These are phyloP conservation scores for Thermomucor indicae-seudaticae DNA, from an alignment of 371 early-diverging fungal species.

Conservation along the genomic window DNA sequence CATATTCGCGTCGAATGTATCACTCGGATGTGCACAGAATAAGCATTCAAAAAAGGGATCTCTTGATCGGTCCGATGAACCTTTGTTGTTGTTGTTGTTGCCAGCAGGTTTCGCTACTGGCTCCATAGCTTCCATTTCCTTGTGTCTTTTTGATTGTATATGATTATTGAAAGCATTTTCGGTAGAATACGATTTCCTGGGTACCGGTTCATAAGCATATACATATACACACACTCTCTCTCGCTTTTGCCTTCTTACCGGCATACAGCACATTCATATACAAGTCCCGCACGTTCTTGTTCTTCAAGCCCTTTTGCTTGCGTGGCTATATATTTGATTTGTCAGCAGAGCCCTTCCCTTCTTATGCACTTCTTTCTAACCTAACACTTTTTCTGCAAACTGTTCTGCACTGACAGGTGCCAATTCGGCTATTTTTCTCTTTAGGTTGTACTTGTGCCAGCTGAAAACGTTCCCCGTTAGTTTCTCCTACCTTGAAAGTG, in stretches of 20 bases:
- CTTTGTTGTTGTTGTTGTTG: not conserved
- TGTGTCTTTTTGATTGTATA: conserved; percentile 85
- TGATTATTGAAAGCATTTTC: conserved; percentile 91
- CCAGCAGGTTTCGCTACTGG: not conserved
- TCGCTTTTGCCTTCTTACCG: conserved; percentile 18
- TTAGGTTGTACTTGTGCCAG: conserved; percentile 91
- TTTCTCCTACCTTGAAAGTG: not conserved
- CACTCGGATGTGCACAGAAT: conserved; percentile 65
- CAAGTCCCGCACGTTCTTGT: conserved; percentile 28
- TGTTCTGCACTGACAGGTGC: conserved; percentile 69
- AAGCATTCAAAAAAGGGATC: conserved; percentile 23
- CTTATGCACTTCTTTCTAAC: conserved; percentile 17
- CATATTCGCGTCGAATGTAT: conserved; percentile 73
- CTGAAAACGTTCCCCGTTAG: conserved; percentile 6
- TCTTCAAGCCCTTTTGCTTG: conserved; percentile 42
- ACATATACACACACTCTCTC: too few species aligned
- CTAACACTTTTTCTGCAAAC: conserved; percentile 61
- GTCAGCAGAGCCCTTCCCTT: not conserved
- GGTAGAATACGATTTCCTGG: conserved; percentile 65
- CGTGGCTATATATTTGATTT: conserved; percentile 27
- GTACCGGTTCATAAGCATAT: not conserved
- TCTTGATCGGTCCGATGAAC: not conserved
- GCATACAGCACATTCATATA: conserved; percentile 45
- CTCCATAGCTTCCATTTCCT: conserved; percentile 9
- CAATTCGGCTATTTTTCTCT: conserved; percentile 77